Conservation (phyloP, 345 rosid species). For the Eucalyptus fibrosa region DNA sequence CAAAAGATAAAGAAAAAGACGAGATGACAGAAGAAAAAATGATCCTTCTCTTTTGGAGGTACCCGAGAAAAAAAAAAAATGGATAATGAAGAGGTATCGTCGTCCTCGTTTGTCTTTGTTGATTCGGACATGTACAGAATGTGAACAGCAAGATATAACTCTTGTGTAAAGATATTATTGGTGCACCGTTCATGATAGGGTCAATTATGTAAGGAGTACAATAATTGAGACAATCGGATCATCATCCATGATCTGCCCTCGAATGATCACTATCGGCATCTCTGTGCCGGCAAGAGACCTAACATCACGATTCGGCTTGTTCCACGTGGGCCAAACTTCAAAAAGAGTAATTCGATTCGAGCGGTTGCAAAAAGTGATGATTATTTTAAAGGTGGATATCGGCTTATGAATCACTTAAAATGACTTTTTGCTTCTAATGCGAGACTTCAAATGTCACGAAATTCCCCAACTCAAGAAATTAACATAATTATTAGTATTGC, state of each 20-base stretch:
- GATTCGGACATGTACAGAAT: background rate
- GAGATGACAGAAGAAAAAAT: background rate
- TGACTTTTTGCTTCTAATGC: fast-evolving
- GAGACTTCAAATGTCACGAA: background rate
- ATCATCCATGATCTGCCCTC: background rate
- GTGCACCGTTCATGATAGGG: background rate
- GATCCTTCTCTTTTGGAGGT: background rate
- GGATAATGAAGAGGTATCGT: background rate
- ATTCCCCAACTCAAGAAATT: background rate
- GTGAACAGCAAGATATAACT: background rate
- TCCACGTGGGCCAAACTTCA: background rate
- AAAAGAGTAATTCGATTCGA: too few relatives aligned
- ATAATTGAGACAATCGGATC: background rate
- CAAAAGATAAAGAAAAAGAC: background rate
- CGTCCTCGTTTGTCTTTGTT: background rate
- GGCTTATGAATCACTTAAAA: fast-evolving
- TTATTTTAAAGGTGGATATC: background rate
- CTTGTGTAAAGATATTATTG: background rate
- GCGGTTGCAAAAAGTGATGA: background rate
- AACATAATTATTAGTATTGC: background rate
- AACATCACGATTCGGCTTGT: background rate
- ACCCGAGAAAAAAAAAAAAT: background rate
- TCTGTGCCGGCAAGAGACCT: background rate
- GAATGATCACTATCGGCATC: background rate
- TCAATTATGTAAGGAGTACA: background rate